Evolutionary conservation across 345 rosid species (phyloP).

Genomic region (Linum tenue): DNA sequence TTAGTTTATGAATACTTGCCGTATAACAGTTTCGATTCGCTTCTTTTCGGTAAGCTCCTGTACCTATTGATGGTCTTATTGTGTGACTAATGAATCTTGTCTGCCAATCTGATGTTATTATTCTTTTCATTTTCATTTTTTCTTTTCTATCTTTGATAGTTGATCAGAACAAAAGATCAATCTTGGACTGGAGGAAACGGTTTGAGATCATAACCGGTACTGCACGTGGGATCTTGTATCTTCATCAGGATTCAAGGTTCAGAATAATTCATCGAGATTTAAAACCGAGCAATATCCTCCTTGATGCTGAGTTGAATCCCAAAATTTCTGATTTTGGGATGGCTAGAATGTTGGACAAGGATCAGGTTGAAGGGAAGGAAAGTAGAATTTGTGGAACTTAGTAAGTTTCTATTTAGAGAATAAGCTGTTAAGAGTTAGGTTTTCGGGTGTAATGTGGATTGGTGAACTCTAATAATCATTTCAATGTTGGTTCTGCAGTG

Average conservation of each 20-base stretch:
- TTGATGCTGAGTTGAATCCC: not conserved
- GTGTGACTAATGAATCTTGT: too few relatives aligned
- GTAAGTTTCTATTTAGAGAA: not conserved
- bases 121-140: too few relatives aligned
- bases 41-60: too few relatives aligned
- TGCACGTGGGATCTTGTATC: not conserved
- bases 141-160: not conserved
- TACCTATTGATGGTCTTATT: too few relatives aligned
- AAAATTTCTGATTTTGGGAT: conserved; percentile 2
- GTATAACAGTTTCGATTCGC: too few relatives aligned
- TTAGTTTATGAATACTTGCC: too few relatives aligned
- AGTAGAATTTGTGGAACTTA: not conserved
- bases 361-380: not conserved
- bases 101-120: too few relatives aligned
- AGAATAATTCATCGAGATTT: too few relatives aligned
- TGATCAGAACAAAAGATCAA: not conserved
- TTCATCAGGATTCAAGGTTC: not conserved
- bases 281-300: not conserved
- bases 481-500: too few relatives aligned
- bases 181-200: not conserved
- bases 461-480: too few relatives aligned
- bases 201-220: not conserved
- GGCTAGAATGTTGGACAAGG: not conserved
- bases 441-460: not conserved
- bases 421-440: not conserved